phyloP scores from a whole-genome alignment of 2,329 filamentous ascomycete species.

The Emergomyces orientalis region DNA sequence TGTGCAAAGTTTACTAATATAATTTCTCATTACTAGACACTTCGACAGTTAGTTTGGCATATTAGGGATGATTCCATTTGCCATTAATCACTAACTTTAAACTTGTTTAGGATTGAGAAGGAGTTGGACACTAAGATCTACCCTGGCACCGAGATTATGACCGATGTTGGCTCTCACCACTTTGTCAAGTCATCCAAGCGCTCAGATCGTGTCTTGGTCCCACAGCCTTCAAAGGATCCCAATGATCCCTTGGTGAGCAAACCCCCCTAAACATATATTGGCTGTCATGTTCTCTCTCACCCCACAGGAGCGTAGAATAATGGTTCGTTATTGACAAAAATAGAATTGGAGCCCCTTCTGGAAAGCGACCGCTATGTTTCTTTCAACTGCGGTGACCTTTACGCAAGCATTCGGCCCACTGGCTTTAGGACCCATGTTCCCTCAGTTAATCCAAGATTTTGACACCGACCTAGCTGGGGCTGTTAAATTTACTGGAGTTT shows the following conservation, averaged over 20 bases:
- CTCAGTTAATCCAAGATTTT: slow-evolving; percentile 48
- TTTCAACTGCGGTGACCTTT: slow-evolving; percentile 42
- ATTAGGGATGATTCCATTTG: neutral
- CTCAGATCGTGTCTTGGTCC: slow-evolving; percentile 37
- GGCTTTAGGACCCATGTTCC: slow-evolving; percentile 51
- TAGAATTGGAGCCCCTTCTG: slow-evolving; percentile 42
- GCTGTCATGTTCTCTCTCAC: neutral
- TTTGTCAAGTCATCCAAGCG: slow-evolving; percentile 48
- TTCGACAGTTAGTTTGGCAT: slow-evolving; percentile 19
- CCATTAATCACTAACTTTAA: neutral
- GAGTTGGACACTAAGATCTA: slow-evolving; percentile 47
- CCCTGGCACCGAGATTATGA: slow-evolving; percentile 52
- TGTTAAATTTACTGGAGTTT: slow-evolving; percentile 48
- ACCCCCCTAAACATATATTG: neutral
- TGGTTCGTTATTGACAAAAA: neutral
- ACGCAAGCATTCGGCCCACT: slow-evolving; percentile 48
- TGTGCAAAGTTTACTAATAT: neutral
- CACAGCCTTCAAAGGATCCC: slow-evolving; percentile 41
- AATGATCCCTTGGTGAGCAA: slow-evolving; percentile 37
- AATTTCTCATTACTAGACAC: slow-evolving; percentile 13
- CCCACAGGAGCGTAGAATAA: neutral
- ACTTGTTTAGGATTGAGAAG: slow-evolving; percentile 35
- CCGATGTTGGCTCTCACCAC: slow-evolving; percentile 52
- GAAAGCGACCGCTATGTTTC: slow-evolving; percentile 42
- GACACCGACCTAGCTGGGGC: slow-evolving; percentile 45